Evolutionary conservation across 2,329 filamentous ascomycete species (phyloP).

Genomic region (Venturiaceae sp.): DNA sequence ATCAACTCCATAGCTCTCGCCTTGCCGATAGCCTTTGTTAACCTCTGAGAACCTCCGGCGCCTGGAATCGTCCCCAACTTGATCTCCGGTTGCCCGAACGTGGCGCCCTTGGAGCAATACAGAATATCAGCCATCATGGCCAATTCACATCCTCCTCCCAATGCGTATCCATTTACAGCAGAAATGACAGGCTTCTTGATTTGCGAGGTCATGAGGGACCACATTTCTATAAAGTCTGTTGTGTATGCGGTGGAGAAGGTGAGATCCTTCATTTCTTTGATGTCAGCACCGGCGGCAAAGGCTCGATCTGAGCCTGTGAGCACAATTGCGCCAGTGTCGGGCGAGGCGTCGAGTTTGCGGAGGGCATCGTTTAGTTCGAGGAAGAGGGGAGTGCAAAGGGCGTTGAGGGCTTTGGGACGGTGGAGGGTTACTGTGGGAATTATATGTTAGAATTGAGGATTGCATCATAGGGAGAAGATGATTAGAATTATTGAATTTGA

Average conservation of each 20-base stretch:
- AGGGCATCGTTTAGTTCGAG: slow-evolving; percentile 78
- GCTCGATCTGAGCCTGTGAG: slow-evolving; percentile 84
- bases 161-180: slow-evolving; percentile 86
- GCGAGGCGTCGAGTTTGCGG: slow-evolving; percentile 56
- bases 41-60: slow-evolving; percentile 70
- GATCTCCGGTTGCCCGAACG: slow-evolving; percentile 95
- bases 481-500: not conserved
- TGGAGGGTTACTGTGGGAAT: slow-evolving; percentile 67
- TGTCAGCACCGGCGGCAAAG: slow-evolving; percentile 93
- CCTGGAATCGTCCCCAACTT: slow-evolving; percentile 90
- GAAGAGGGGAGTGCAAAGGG: slow-evolving; percentile 84
- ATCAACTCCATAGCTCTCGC: slow-evolving; percentile 85
- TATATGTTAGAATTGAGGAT: slow-evolving; percentile 11
- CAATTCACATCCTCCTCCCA: slow-evolving; percentile 92
- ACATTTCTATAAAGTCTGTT: slow-evolving; percentile 86
- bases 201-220: slow-evolving; percentile 74
- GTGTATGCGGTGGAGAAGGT: slow-evolving; percentile 84
- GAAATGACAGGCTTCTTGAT: slow-evolving; percentile 93
- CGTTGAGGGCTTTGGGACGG: slow-evolving; percentile 92
- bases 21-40: slow-evolving; percentile 50
- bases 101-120: slow-evolving; percentile 77
- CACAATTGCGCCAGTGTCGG: slow-evolving; percentile 64
- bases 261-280: slow-evolving; percentile 96
- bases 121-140: slow-evolving; percentile 96
- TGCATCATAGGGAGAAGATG: not conserved